Evolutionary conservation across 345 rosid genomes (phyloP).

Genomic region (Mangifera indica): DNA sequence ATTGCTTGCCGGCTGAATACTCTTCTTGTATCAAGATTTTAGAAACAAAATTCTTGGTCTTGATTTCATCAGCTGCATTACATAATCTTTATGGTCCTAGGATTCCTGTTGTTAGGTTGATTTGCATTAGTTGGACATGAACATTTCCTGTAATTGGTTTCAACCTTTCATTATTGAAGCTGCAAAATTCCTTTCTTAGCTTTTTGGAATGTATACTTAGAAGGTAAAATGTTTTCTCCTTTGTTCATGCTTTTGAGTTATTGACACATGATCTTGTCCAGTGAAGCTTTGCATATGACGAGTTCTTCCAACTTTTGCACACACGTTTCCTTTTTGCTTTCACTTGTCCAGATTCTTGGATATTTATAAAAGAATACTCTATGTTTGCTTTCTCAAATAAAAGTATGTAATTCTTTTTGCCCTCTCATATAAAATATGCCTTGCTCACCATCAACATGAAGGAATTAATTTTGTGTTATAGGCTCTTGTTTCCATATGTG

Average conservation of each 20-base stretch:
- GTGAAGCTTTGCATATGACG: neutral
- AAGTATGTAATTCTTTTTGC: neutral
- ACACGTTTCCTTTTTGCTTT: neutral
- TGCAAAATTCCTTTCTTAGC: neutral
- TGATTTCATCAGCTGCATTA: neutral
- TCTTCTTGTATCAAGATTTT: neutral
- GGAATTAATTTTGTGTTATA: neutral
- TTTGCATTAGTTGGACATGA: neutral
- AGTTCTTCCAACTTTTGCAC: neutral
- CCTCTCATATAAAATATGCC: neutral
- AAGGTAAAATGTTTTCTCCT: neutral
- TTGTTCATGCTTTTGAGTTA: neutral
- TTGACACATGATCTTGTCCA: neutral
- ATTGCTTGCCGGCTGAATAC: conserved; percentile 5
- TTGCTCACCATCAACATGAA: neutral
- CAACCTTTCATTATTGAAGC: neutral
- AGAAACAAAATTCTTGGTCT: neutral
- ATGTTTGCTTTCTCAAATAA: neutral
- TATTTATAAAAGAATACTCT: neutral
- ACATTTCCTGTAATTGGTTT: neutral
- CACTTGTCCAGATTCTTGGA: neutral
- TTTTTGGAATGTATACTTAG: neutral
- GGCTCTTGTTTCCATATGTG: neutral
- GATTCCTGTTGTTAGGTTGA: conserved; percentile 4
- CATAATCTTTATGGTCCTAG: neutral